Conservation (phyloP, 2,329 filamentous ascomycete species). For the Plectosphaerella plurivora region DNA sequence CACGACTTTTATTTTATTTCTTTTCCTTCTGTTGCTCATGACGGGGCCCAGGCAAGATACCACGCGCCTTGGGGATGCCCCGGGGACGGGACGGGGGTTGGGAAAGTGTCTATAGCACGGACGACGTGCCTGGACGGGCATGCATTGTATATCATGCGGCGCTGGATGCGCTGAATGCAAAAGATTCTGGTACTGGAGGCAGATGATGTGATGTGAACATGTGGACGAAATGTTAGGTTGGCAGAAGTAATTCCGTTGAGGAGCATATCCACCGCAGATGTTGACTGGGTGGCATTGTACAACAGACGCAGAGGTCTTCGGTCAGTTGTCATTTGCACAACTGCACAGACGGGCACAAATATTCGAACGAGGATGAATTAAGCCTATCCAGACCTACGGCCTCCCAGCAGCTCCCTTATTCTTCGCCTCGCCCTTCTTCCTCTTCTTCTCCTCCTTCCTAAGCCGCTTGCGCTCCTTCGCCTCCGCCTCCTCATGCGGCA, state of each 20-base stretch:
- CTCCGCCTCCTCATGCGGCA: conserved; percentile 42
- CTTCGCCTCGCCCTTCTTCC: conserved; percentile 1
- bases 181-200: neutral
- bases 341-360: no score
- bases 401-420: neutral
- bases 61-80: no score
- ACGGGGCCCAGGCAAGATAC: no score
- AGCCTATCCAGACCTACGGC: neutral
- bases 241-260: no score
- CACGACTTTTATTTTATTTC: neutral
- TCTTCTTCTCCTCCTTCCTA: conserved; percentile 3
- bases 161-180: neutral
- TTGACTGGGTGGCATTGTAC: no score
- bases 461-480: conserved; percentile 3
- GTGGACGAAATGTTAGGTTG: no score
- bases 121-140: neutral
- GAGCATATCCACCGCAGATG: no score
- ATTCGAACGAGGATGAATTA: no score
- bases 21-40: neutral
- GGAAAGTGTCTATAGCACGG: no score
- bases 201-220: neutral
- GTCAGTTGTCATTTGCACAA: no score
- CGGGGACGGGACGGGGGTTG: no score
- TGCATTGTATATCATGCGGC: conserved; percentile 2
- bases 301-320: no score